Evolutionary conservation across 169 alveolate species (phyloP).

Genomic region (Babesia ovis): DNA sequence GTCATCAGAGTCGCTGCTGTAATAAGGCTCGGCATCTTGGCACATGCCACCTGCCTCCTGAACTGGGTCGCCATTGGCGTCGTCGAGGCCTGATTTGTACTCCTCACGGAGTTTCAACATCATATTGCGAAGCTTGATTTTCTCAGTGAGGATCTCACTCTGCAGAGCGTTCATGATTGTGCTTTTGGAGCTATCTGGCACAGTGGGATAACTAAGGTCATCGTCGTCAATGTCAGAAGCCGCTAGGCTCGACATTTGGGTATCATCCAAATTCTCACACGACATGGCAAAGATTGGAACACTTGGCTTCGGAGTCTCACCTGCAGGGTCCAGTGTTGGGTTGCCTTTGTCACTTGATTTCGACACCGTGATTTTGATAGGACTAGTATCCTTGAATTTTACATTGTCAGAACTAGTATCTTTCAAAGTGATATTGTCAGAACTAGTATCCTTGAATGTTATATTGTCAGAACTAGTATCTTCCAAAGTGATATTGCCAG

Average conservation of each 20-base stretch:
- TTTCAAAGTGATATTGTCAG: neutral
- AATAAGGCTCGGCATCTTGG: neutral
- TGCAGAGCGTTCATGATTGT: slow-evolving; percentile 48
- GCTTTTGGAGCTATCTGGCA: neutral
- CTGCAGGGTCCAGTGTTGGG: neutral
- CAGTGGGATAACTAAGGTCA: neutral
- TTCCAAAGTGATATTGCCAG: neutral
- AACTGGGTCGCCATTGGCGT: neutral
- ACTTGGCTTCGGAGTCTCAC: too few relatives aligned
- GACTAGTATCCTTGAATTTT: neutral
- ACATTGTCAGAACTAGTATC: neutral
- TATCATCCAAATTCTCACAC: slow-evolving; percentile 7
- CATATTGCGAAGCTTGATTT: slow-evolving; percentile 69
- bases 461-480: neutral
- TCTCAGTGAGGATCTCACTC: slow-evolving; percentile 69
- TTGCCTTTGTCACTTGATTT: neutral
- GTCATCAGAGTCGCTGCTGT: slow-evolving; percentile 56
- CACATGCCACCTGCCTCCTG: neutral
- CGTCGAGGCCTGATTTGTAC: slow-evolving; percentile 58
- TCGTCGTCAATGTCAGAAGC: slow-evolving; percentile 37
- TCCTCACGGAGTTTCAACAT: slow-evolving; percentile 72
- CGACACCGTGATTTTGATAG: neutral
- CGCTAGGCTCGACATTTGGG: neutral
- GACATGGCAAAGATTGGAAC: slow-evolving; percentile 22
- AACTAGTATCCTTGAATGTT: neutral